Evolutionary conservation across 305 asterid genomes (phyloP), one percentile per base, ranked within the genome.

Genomic region (Fraxinus sp.): DNA sequence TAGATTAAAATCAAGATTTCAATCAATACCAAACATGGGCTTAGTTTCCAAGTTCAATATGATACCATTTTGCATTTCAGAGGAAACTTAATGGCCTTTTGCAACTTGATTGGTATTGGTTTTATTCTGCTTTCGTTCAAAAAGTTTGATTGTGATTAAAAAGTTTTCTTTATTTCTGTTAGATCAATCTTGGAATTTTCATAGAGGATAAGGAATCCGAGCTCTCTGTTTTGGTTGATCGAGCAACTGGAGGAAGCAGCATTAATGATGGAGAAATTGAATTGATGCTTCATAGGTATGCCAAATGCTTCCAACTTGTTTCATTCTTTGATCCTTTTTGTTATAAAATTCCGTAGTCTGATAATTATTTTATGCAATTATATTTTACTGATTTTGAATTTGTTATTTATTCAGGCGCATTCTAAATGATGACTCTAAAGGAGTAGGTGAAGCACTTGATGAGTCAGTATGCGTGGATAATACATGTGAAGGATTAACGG

Each of bases 171-270:
- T 13, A 24, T 35, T 43, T 35, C 59, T 86, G 83, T 41, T 92
- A 95, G 98, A 85, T 95, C 70, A 95, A 88, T 87, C 95, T 91
- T 43, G 98, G 98, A 75, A 91, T 91, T 52, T 93, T 59, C 86
- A 72, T 86, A 77, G 87, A 84, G 81, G 98, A 93, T 86, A 88
- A 91, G 79, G 82, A 82, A 81, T 85, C 91, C 3, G 98, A 95
- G 80, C 84, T 95, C 80, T 92, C 97, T 30, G 91, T 95, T 79
- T 79, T 95, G 80, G 98, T 95, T 81, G 98, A 95, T 84, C 94
- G 97, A 66, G 95, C 98, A 43, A 81, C 86, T 24, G 98, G 98
- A 81, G 98, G 98, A 79, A 86, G 95, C 88, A 95, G 98, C 90
- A 91, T 91, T 80, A 79, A 81, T 5, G 98, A 95, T 89, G 98